Base-by-base conservation (phyloP, 306 rosid species). In the Arachis hypogaea region DNA sequence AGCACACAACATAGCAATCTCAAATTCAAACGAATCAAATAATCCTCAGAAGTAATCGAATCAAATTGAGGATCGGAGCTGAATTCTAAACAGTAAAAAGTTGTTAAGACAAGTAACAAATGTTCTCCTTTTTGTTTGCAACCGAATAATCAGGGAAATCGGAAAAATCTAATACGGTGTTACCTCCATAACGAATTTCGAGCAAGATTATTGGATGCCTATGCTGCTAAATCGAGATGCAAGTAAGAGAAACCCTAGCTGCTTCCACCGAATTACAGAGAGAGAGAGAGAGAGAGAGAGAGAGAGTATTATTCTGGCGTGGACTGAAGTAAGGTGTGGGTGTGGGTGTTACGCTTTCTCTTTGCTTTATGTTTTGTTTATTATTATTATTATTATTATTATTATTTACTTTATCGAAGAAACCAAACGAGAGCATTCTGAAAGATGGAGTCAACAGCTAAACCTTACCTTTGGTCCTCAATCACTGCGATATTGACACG, bases 121-220 rank as follows among this genome's bases (percentile, higher is more conserved):
- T 6, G 2, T 43, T 43, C 2, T 43, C 9, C 46, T 1, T 33
- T 33, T 33, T 33, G 4, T 33, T 33, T 33, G 61, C 9, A 42
- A n/a, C 5, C 16, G 40, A 61, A 66, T n/a, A 46, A 45, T 12
- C 36, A 43, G 1, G 59, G 7, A 36, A 64, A 63, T 11, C 14
- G 54, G 2, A 4, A 49, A 11, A 0, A 33, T 47, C 5, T 38
- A 51, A 52, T 22, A 47, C 0, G 8, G 7, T 44, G 63, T 73
- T 70, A 82, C 86, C 86, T 82, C 86, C 86, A 82, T 82, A 72
- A 45, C 45, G 83, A 75, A 64, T 70, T 64, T n/a, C 38, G 46
- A 6, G 29, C 11, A 56, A 33, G 14, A 49, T 66, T 7, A 50
- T 10, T 29, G 12, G 63, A 74, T 36, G 47, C 38, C 9, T 30